Percentiles rank a stretch among this genome's conserved stretches.
Conservation (phyloP, 148 eudicot genomes). For the Oxyria digyna region DNA sequence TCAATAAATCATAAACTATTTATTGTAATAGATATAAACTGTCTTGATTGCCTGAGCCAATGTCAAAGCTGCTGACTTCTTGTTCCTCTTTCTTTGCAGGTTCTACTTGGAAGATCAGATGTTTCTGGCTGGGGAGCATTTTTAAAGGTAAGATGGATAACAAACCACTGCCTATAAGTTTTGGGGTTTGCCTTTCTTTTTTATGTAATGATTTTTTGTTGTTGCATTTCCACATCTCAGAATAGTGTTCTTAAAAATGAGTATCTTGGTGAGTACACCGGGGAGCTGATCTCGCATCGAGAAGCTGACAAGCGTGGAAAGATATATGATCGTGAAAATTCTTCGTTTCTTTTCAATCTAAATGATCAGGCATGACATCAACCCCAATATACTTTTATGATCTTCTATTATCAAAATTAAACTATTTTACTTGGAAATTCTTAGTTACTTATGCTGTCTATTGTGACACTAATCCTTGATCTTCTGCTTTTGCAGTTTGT, state of each 20-base stretch:
- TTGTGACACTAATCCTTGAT: background rate
- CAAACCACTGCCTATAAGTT: background rate
- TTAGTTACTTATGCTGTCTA: background rate
- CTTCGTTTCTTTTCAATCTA: constrained; percentile 86
- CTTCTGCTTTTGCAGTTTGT: constrained; percentile 45
- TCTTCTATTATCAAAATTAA: background rate
- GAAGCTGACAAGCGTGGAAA: constrained; percentile 99
- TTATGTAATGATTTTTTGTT: constrained; percentile 3
- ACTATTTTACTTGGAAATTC: background rate
- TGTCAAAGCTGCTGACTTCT: background rate
- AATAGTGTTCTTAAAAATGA: constrained; percentile 81
- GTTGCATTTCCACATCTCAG: constrained; percentile 22
- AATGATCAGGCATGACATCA: constrained; percentile 64
- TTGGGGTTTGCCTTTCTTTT: background rate
- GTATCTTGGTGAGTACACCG: constrained; percentile 98
- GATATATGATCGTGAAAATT: constrained; percentile 91
- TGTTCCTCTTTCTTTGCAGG: constrained; percentile 33
- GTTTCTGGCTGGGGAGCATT: constrained; percentile 99
- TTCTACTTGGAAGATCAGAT: constrained; percentile 89
- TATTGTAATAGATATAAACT: background rate
- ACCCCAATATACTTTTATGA: background rate
- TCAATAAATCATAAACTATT: background rate
- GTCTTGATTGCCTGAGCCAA: background rate
- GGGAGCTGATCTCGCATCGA: constrained; percentile 91
- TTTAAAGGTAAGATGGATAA: constrained; percentile 50